A percentile compares a stretch with the other conserved stretches of the same genome.
These are phyloP conservation scores for Triticum urartu DNA, from an alignment of 176 grass and related monocot species.

Conservation along the genomic window DNA sequence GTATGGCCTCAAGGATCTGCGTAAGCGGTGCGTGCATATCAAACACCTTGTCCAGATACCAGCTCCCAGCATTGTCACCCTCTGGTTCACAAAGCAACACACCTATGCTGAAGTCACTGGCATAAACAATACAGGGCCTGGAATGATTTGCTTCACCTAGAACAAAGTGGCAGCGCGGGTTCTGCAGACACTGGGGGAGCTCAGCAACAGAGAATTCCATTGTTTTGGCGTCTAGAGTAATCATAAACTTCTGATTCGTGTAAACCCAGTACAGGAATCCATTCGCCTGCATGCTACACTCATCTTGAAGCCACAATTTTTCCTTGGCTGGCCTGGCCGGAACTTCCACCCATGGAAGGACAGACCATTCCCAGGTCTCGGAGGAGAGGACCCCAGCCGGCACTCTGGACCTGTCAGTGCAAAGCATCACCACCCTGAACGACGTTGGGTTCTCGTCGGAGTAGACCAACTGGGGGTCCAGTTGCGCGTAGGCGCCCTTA, in stretches of 20 bases:
- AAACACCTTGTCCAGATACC: not conserved
- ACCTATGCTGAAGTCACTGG: not conserved
- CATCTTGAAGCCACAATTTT: not conserved
- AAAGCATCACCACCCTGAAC: not conserved
- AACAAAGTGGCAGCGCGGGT: not conserved
- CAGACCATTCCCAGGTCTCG: not conserved
- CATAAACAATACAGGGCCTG: not conserved
- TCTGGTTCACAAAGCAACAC: not conserved
- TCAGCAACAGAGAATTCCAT: slow-evolving; percentile 3
- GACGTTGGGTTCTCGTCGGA: not conserved
- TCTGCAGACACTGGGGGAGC: not conserved
- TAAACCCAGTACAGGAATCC: not conserved
- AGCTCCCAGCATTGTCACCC: not conserved
- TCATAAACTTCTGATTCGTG: not conserved
- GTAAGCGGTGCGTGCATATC: not conserved
- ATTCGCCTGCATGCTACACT: not conserved
- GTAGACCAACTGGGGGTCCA: not conserved
- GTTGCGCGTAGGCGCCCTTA: not conserved
- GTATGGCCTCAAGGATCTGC: not conserved
- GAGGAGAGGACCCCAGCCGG: not conserved
- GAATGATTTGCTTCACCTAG: not conserved
- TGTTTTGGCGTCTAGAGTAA: not conserved
- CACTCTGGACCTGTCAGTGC: not conserved
- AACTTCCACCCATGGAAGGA: not conserved
- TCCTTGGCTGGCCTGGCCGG: not conserved